Conservation (phyloP, 192 early-diverging fungal species). For the Paraglomus occultum region DNA sequence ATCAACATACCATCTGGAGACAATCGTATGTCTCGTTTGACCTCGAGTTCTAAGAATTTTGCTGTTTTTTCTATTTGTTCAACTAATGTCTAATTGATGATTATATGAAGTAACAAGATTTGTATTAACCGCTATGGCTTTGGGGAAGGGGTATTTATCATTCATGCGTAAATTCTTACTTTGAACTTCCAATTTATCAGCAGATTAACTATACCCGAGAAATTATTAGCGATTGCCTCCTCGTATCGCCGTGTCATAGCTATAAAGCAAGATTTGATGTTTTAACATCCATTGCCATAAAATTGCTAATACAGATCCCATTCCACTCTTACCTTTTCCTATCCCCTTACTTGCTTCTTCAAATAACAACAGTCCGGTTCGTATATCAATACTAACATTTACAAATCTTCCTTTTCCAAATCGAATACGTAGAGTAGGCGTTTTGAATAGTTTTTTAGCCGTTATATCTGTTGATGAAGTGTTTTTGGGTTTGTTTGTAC, state of each 20-base stretch:
- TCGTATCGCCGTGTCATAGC: too few relatives aligned
- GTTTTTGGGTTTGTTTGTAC: not conserved
- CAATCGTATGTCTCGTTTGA: not conserved
- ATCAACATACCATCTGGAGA: not conserved
- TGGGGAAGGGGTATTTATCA: too few relatives aligned
- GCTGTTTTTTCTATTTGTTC: slow-evolving; percentile 15
- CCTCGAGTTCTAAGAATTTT: slow-evolving; percentile 5
- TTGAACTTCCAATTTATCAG: too few relatives aligned
- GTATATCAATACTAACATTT: slow-evolving; percentile 10
- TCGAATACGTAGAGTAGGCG: not conserved
- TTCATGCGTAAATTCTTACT: too few relatives aligned
- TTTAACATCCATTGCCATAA: not conserved
- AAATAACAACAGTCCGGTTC: slow-evolving; percentile 8
- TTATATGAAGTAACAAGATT: too few relatives aligned
- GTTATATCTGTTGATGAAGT: not conserved
- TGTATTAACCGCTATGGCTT: too few relatives aligned
- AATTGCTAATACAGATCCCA: not conserved
- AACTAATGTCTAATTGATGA: too few relatives aligned
- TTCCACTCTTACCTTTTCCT: not conserved
- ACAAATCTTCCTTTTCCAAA: not conserved
- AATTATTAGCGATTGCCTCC: too few relatives aligned
- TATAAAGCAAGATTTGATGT: too few relatives aligned
- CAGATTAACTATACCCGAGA: too few relatives aligned
- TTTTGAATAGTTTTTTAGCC: slow-evolving; percentile 16
- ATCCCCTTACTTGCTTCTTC: slow-evolving; percentile 9